Base-by-base conservation (phyloP, 306 rosid genomes). In the Trifolium dubium region DNA sequence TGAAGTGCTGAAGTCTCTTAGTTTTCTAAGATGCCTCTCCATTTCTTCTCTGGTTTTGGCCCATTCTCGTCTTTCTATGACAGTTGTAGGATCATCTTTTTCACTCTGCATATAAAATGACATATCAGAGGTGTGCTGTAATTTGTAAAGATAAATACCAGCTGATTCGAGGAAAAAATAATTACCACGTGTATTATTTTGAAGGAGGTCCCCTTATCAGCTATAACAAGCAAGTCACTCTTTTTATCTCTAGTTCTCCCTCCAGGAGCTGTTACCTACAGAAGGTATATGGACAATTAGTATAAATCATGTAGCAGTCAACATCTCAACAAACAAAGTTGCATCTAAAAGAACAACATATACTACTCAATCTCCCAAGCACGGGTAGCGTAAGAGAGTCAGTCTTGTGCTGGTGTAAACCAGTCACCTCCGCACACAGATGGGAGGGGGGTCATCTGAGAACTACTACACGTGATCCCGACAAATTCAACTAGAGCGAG, bases 11-110 rank as follows among this genome's bases (percentile, higher is more conserved):
- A 91, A 93, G 85, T 93, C 98, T 49, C 96, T 85, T 75, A 93
- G 85, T 88, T 93, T 93, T 6, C 97, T 88, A 51, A 93, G 98
- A 84, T 93, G 96, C 74, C 88, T 93, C 84, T 93, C 98, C 98
- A 91, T 93, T 69, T 93, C 98, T 74, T 83, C 64, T 79, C 98
- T 88, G 71, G 85, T 80, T 69, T 66, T 84, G 59, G 29, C 43
- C 98, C 98, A 93, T 72, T 93, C 97, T 74, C 88, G 90, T 72
- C 82, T 89, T 85, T 89, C 96, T 84, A 93, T 91, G 69, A 93
- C 94, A 49, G 94, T 86, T 68, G 96, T 81, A 18, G 97, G 97
- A 72, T 90, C 93, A 49, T 89, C 94, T 87, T 75, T 85, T 71
- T 89, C 98, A 18, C 94, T 91, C 97, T 93, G 88, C 73, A 79